These are phyloP conservation scores for Punctularia strigosozonata DNA, from an alignment of 768 basidiomycete species.

Conservation along the genomic window DNA sequence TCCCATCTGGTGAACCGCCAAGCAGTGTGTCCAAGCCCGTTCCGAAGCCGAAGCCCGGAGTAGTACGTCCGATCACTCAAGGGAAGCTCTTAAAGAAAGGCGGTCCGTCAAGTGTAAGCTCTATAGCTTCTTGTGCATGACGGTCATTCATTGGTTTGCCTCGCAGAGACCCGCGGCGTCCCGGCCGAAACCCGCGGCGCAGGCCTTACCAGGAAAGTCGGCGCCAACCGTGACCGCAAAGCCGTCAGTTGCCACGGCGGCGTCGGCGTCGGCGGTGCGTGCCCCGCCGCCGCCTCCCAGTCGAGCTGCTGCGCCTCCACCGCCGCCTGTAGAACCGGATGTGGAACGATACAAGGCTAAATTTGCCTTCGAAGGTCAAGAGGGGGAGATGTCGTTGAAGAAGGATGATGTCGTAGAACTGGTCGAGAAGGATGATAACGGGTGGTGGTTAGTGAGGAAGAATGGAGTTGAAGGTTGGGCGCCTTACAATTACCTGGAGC, in stretches of 20 bases:
- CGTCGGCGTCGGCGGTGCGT: conserved; percentile 29
- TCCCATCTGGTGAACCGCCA: conserved; percentile 80
- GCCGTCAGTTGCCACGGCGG: conserved; percentile 20
- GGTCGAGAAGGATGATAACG: conserved; percentile 85
- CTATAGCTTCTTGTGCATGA: conserved; percentile 1
- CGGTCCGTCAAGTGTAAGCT: conserved; percentile 43
- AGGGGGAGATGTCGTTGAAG: conserved; percentile 78
- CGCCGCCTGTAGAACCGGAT: conserved; percentile 45
- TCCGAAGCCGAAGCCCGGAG: conserved; percentile 80
- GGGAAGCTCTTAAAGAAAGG: conserved; percentile 72
- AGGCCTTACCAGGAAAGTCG: conserved; percentile 50
- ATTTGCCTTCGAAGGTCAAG: conserved; percentile 87
- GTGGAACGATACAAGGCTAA: conserved; percentile 76
- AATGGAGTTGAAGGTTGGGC: conserved; percentile 84
- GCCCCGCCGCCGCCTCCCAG: conserved; percentile 31
- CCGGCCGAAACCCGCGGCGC: conserved; percentile 43
- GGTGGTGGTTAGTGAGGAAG: conserved; percentile 97
- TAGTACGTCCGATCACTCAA: conserved; percentile 73
- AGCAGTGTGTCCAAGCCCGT: conserved; percentile 73
- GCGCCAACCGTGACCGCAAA: conserved; percentile 23
- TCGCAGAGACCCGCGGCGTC: conserved; percentile 32
- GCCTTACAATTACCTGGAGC: conserved; percentile 86
- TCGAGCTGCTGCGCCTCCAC: conserved; percentile 39
- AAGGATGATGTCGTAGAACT: conserved; percentile 93
- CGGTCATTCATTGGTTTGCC: conserved; percentile 4